Evolutionary conservation across 2,329 filamentous ascomycete genomes (phyloP).

Genomic region (Pyrenophora teres): DNA sequence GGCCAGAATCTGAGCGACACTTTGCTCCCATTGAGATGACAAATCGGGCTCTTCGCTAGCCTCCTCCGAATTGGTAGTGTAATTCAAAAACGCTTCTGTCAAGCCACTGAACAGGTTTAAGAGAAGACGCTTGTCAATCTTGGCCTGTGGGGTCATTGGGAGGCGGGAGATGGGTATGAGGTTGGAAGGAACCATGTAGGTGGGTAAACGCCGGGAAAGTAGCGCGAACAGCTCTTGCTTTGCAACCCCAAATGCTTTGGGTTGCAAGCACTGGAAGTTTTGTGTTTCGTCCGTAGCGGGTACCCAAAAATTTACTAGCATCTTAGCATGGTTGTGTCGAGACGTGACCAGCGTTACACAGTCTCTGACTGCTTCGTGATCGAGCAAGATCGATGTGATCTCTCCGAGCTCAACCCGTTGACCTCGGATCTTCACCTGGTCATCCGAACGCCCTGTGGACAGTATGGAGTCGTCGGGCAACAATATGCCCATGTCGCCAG

Average conservation of each 20-base stretch:
- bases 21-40: conserved; percentile 62
- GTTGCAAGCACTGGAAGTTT: conserved; percentile 47
- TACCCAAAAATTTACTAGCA: conserved; percentile 72
- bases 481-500: conserved; percentile 80
- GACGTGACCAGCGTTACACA: conserved; percentile 67
- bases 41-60: conserved; percentile 43
- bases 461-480: conserved; percentile 75
- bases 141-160: conserved; percentile 75
- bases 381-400: conserved; percentile 67
- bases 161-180: conserved; percentile 71
- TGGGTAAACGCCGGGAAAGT: conserved; percentile 63
- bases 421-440: conserved; percentile 81
- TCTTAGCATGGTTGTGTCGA: conserved; percentile 52
- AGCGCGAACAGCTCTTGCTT: conserved; percentile 57
- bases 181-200: conserved; percentile 79
- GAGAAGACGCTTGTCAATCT: conserved; percentile 68
- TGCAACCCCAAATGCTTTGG: conserved; percentile 35
- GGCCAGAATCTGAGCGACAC: conserved; percentile 62
- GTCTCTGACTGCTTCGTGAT: conserved; percentile 59
- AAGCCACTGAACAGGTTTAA: conserved; percentile 55
- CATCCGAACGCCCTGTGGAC: conserved; percentile 74
- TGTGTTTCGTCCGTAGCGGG: conserved; percentile 38
- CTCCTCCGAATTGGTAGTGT: conserved; percentile 40
- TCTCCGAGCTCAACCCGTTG: conserved; percentile 80
- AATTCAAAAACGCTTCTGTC: conserved; percentile 52